Percentiles rank a stretch among this genome's conserved stretches.
Evolutionary conservation across 139 green algal species (phyloP).

Genomic region (Diplosphaera chodatii): DNA sequence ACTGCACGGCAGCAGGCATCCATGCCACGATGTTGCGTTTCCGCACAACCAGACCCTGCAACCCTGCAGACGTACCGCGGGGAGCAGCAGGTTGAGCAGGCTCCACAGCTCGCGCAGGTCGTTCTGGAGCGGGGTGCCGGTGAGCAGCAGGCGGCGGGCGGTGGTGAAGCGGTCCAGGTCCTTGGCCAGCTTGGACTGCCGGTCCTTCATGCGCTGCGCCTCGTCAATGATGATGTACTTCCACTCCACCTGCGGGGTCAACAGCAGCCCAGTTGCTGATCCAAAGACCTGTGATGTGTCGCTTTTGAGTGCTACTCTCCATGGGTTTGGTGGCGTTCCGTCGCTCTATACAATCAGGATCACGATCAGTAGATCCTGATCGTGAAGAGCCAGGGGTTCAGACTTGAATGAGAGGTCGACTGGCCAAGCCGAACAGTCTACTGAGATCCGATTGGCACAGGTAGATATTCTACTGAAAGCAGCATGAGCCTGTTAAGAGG

Average conservation of each 20-base stretch:
- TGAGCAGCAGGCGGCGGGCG: constrained; percentile 63
- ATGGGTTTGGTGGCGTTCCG: too few relatives aligned
- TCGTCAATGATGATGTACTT: constrained; percentile 99
- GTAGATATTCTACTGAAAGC: too few relatives aligned
- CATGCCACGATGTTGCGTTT: too few relatives aligned
- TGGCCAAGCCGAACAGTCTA: too few relatives aligned
- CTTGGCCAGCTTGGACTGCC: constrained; percentile 61
- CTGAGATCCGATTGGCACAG: too few relatives aligned
- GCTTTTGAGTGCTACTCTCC: too few relatives aligned
- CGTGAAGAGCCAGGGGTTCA: too few relatives aligned
- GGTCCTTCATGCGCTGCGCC: constrained; percentile 96
- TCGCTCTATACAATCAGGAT: background rate
- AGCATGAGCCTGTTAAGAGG: too few relatives aligned
- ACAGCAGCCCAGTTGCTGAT: too few relatives aligned
- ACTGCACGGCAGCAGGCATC: too few relatives aligned
- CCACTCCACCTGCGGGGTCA: constrained; percentile 75
- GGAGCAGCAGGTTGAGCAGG: constrained; percentile 87
- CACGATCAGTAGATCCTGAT: background rate
- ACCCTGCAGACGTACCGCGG: constrained; percentile 26
- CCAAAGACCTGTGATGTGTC: too few relatives aligned
- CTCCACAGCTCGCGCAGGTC: constrained; percentile 88
- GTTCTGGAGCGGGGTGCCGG: constrained; percentile 84
- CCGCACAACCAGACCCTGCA: background rate
- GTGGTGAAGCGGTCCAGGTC: constrained; percentile 77
- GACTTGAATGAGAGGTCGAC: background rate